Base-by-base conservation (phyloP, 2,329 filamentous ascomycete genomes). In the Sporothrix schenckii region DNA sequence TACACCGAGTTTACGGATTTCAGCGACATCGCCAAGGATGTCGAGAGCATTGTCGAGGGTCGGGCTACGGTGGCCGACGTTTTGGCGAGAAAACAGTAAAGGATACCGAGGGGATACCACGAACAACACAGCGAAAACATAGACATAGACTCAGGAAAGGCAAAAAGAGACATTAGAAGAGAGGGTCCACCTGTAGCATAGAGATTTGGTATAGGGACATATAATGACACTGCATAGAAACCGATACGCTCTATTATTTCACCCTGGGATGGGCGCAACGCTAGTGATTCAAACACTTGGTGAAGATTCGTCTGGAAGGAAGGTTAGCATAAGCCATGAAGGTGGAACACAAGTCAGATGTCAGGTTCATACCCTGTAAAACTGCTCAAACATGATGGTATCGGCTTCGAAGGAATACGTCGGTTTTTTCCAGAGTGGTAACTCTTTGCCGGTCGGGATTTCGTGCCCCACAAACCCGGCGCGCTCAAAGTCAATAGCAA, bases 1-100 rank as follows among this genome's bases (percentile, higher is more conserved):
- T 91, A 91, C 77, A 82, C 85, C 9, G 89, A 92, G 76, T 80
- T 92, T 54, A 75, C 78, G 6, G 78, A 81, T 19, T 93, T 93
- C 78, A 83, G 83, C 58, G 72, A 73, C 66, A 76, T 76, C 66
- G 67, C 67, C 27, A 49, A 52, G n/a, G 71, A 68, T 6, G 73
- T 75, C 39, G 67, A 72, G 71, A 72, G 68, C 66, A 69, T 76
- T 47, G 71, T 74, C 39, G 74, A 74, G 68, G 75, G 75, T 54
- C 70, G 68, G 19, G 72, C 70, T 14, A 74, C 71, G 2, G 69
- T 76, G 21, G 71, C 69, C 39, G 70, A 67, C 19, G 72, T 73
- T 2, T 21, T 71, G 47, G 63, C 13, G 21, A 66, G 65, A 39
- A 66, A 56, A 49, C 10, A 50, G 16, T 71, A 50, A 54, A 3